phyloP scores from a whole-genome alignment of 441 rosid genomes.

The Euphorbia corollata region DNA sequence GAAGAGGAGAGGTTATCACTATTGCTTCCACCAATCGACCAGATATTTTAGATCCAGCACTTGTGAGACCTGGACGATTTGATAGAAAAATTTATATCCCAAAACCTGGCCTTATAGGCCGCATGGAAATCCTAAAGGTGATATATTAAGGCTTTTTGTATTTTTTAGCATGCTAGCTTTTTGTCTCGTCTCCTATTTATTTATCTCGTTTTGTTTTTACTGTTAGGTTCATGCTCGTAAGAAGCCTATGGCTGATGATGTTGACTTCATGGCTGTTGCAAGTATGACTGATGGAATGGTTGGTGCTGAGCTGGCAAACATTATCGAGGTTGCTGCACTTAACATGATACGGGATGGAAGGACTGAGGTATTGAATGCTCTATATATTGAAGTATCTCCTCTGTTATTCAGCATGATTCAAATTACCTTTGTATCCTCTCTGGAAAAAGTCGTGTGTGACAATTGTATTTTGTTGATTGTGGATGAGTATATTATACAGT shows the following conservation, averaged over 20 bases:
- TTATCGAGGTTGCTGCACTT: conserved; percentile 84
- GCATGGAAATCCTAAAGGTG: conserved; percentile 88
- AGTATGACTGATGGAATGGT: conserved; percentile 95
- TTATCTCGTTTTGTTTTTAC: background rate
- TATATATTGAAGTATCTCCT: background rate
- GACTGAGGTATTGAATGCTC: conserved; percentile 62
- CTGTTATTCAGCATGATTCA: conserved; percentile 8
- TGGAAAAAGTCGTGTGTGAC: background rate
- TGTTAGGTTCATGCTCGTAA: conserved; percentile 85
- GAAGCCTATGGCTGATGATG: conserved; percentile 93
- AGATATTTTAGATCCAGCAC: conserved; percentile 93
- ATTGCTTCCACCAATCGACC: conserved; percentile 95
- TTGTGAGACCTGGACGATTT: conserved; percentile 86
- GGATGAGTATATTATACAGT: background rate
- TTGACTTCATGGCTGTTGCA: conserved; percentile 88
- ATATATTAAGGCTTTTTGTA: conserved; percentile 8
- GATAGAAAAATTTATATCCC: conserved; percentile 79
- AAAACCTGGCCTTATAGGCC: conserved; percentile 88
- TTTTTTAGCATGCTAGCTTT: background rate
- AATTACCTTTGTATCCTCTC: background rate
- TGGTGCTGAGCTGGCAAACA: conserved; percentile 97
- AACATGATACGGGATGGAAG: conserved; percentile 94
- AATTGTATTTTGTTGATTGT: background rate
- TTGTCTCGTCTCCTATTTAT: background rate
- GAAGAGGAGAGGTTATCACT: conserved; percentile 89